Percentiles rank a stretch among this genome's conserved stretches.
Evolutionary conservation across 345 rosid genomes (phyloP).

Genomic region (Salix caprea): DNA sequence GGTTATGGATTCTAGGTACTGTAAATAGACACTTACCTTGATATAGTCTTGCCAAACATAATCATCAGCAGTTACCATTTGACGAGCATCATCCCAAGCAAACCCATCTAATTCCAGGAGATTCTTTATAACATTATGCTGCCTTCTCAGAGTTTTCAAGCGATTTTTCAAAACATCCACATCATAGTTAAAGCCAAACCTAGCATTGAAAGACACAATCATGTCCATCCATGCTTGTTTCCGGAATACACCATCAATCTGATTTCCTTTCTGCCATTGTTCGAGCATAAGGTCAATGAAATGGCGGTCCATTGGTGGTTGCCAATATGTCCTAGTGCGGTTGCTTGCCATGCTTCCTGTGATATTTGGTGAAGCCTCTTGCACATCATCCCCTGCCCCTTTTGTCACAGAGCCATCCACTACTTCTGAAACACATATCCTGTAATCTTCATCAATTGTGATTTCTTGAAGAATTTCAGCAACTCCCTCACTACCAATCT

Average conservation of each 20-base stretch:
- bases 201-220: conserved; percentile 63
- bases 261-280: conserved; percentile 64
- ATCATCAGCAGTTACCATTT: conserved; percentile 85
- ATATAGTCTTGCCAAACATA: conserved; percentile 80
- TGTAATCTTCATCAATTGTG: conserved; percentile 34
- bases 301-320: conserved; percentile 81
- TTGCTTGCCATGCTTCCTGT: conserved; percentile 5
- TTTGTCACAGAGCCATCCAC: conserved; percentile 24
- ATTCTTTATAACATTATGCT: conserved; percentile 59
- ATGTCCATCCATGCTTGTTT: conserved; percentile 82
- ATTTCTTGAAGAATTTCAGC: conserved; percentile 27
- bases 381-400: conserved; percentile 26
- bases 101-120: conserved; percentile 70
- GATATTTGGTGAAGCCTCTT: conserved; percentile 12
- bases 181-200: conserved; percentile 57
- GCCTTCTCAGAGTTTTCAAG: conserved; percentile 71
- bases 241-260: conserved; percentile 68
- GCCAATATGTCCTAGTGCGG: conserved; percentile 72
- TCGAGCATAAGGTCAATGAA: conserved; percentile 78
- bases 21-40: conserved; percentile 41
- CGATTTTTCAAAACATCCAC: conserved; percentile 75
- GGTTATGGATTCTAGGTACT: neutral
- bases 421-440: conserved; percentile 11
- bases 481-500: conserved; percentile 23
- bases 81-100: conserved; percentile 75